Base-by-base conservation (phyloP, 2,329 filamentous ascomycete species). In the Myriosclerotinia scirpicola region DNA sequence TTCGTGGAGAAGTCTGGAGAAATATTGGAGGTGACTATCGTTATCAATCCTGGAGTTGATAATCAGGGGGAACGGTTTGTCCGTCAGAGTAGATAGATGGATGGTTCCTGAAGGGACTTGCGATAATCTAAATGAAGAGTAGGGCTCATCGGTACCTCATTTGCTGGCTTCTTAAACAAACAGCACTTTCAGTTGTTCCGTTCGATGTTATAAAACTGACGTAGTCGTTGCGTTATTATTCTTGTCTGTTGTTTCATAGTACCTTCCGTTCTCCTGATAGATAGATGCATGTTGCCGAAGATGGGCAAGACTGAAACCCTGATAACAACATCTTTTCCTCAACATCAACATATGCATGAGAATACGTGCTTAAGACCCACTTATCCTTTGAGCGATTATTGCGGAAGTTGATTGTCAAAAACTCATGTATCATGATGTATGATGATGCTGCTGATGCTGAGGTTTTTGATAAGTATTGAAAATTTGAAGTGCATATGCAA, bases 401-500 rank as follows among this genome's bases (percentile, higher is more conserved):
- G 17, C 30, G 26, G 9, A 20, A n/a, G 44, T 48, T 60, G 56
- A 36, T 48, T 60, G 14, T 55, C 30, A 38, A 22, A 22, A 22
- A 34, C 14, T 60, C 56, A 60, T 60, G 56, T n/a, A n/a, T 2
- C 5, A 34, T 34, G 30, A 34, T 34, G 30, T 48, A 50, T 38
- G 30, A 60, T 60, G 56, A 60, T 60, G 30, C n/a, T 46, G 20
- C 6, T 46, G 38, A 40, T 40, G 38, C 6, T 46, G 44, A 11
- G 22, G 38, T 40, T 40, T 40, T 40, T 2, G 12, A 26, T 8
- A 17, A 36, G 42, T 48, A 17, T 3, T 38, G 44, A 22, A 17
- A 26, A 38, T 50, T 26, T 59, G 38, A 17, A 36, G 20, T 60
- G 58, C 58, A 60, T 60, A 48, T 60, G 58, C 58, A 60, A 50